phyloP scores from a whole-genome alignment of 1,284 basidiomycete genomes.

The Moesziomyces sp. region DNA sequence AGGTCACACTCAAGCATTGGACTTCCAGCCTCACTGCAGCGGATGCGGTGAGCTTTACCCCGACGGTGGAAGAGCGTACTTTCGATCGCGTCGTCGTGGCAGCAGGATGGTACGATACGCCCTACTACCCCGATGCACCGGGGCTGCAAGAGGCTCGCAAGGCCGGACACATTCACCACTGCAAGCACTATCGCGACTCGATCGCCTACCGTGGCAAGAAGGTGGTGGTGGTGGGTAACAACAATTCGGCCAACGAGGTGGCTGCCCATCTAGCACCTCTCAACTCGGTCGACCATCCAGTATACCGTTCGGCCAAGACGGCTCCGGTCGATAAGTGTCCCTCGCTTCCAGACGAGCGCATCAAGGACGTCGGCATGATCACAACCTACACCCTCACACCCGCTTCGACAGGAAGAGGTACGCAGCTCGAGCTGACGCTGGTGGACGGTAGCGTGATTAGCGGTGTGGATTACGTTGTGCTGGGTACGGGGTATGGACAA shows the following conservation, averaged over 20 bases:
- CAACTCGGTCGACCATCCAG: constrained; percentile 26
- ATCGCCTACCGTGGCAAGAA: constrained; percentile 28
- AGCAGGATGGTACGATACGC: constrained; percentile 58
- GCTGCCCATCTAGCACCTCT: constrained; percentile 54
- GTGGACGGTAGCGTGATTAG: constrained; percentile 38
- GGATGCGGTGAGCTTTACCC: constrained; percentile 19
- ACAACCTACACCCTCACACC: constrained; percentile 19
- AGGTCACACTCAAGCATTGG: constrained; percentile 48
- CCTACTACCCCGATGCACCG: constrained; percentile 43
- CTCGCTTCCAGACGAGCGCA: constrained; percentile 47
- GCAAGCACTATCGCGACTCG: constrained; percentile 61
- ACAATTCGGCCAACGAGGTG: constrained; percentile 59
- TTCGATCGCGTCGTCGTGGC: constrained; percentile 55
- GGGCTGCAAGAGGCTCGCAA: constrained; percentile 37
- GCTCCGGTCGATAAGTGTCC: constrained; percentile 44
- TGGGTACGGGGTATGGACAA: constrained; percentile 50
- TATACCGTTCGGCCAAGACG: constrained; percentile 37
- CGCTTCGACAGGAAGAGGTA: constrained; percentile 3
- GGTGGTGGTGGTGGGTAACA: constrained; percentile 61
- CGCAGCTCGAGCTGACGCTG: constrained; percentile 39
- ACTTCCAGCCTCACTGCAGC: neutral
- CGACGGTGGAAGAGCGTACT: constrained; percentile 4
- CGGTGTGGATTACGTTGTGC: constrained; percentile 50
- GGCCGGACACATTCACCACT: constrained; percentile 51
- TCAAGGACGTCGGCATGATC: constrained; percentile 54